Conservation (phyloP, 2,329 filamentous ascomycete genomes). For the Penicillium sp. region DNA sequence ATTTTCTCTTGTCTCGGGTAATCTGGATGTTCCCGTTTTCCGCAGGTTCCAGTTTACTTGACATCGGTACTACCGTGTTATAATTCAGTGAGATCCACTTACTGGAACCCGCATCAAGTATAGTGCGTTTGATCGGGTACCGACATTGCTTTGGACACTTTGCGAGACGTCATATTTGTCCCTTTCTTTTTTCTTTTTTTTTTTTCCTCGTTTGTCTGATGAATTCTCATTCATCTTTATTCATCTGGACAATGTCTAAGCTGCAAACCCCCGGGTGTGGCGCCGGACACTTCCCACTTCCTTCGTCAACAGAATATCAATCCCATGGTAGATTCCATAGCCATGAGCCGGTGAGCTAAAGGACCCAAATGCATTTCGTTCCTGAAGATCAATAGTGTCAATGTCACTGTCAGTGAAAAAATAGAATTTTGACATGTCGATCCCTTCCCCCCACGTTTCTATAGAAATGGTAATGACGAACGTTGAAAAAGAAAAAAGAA, state of each 20-base stretch:
- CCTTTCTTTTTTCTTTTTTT: background rate
- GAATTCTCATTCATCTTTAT: background rate
- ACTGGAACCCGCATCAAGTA: constrained; percentile 19
- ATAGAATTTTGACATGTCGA: constrained; percentile 9
- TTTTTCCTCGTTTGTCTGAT: constrained; percentile 8
- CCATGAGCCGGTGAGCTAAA: constrained; percentile 39
- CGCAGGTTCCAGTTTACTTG: background rate
- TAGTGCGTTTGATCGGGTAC: constrained; percentile 18
- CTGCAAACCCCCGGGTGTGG: constrained; percentile 21
- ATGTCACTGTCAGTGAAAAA: background rate
- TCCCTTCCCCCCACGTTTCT: background rate
- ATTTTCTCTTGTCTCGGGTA: constrained; percentile 2
- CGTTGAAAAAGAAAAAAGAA: background rate
- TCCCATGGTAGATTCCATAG: constrained; percentile 38
- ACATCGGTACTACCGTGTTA: constrained; percentile 15
- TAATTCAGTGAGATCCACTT: too few relatives aligned
- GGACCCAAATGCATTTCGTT: constrained; percentile 43
- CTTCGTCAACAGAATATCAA: constrained; percentile 32
- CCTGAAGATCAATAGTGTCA: constrained; percentile 24
- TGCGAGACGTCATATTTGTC: constrained; percentile 12
- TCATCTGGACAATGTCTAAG: constrained; percentile 23
- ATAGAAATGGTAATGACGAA: background rate
- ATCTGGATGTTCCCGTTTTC: background rate
- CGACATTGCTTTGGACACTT: constrained; percentile 1
- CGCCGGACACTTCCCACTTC: background rate